Base-by-base conservation (phyloP, 1,284 basidiomycete genomes). In the Ceratobasidium sp. region DNA sequence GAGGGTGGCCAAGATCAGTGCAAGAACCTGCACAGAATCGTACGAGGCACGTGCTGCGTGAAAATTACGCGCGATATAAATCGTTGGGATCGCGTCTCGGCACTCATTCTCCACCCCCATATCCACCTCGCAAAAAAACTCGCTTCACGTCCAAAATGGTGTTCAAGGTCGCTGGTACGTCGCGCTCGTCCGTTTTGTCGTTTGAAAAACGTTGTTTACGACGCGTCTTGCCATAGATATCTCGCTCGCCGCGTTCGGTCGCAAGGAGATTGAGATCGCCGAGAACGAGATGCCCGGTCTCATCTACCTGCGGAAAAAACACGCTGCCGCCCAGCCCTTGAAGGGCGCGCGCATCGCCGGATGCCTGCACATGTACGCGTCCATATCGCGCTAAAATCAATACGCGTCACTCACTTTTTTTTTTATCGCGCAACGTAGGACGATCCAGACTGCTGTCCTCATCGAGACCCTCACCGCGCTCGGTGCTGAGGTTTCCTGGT, bases 401-500 rank as follows among this genome's bases (percentile, higher is more conserved):
- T 23, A 33, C 62, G 18, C 36, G 33, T 46, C 28, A 30, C 72
- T 74, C 58, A 74, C 14, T 44, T n/a, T 49, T 28, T 40, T 46
- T 53, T 49, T 28, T 40, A 36, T 53, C 58, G 30, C 38, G 42
- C 30, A 30, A 23, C 75, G 48, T 76, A 92, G 93, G 94, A 96
- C 95, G 79, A 95, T 96, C 80, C 95, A 98, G 83, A 98, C 96
- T 75, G 94, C 95, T 67, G 93, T 96, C 78, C 90, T 96, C 82
- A 97, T 98, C 81, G 95, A 98, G 86, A 98, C 95, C 75, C 87
- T 99, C 78, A 92, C 89, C 77, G 91, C 90, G 77, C 90, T 99
- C 79, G 96, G 96, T 81, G 96, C 97, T 76, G 92, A 98, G 83
- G 96, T 99, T 76, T 89, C 96, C 78, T 99, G 96, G 97, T 99